Evolutionary conservation across 495 filamentous ascomycete species (phyloP), one percentile per base, ranked within the genome.

Genomic region (Penicillium desertorum): DNA sequence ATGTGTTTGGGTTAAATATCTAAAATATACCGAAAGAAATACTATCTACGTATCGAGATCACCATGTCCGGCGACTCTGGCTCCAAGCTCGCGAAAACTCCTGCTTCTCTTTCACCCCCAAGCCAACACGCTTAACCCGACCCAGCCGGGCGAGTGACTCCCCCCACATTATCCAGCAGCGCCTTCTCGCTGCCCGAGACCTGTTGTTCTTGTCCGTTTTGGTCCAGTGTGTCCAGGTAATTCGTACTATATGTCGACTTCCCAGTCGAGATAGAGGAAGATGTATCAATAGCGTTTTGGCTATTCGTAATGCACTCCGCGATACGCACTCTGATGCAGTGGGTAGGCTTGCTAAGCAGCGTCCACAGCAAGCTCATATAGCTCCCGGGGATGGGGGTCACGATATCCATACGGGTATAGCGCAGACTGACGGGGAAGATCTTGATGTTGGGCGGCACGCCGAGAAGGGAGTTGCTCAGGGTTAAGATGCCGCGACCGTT

Each of bases 401-500:
- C 92, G 43, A 98, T 83, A 65, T 99, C 95, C 7, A 86, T 79
- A 0, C 91, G 88, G 0, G 90, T 89, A 67, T 98, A 98, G 8
- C 91, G 83, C 55, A 99, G 73, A 67, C 85, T 94, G 47, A 97
- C 79, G 9, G 94, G 93, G 75, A 93, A 98, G 59, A 99, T 89
- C 65, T 84, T 86, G 4, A 82, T 83, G 32, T 81, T 71, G 19
- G 81, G 60, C 0, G 88, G 85, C 0, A 82, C 80, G 14, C 81
- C 79, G 2, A 92, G 73, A 1, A 99, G 79, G 41, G 84, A 84
- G 0, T 85, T 88, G 42, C 87, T 87, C 53, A 96, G 83, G 0
- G 90, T 87, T 5, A 99, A 74, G 62, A 98, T 93, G n/a, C 86
- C 94, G 47, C 87, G 84, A 51, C 92, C 91, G 67, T 98, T 98